These are phyloP conservation scores for Proliferodiscus dingleyae DNA, from an alignment of 2,329 filamentous ascomycete genomes.

Conservation along the genomic window DNA sequence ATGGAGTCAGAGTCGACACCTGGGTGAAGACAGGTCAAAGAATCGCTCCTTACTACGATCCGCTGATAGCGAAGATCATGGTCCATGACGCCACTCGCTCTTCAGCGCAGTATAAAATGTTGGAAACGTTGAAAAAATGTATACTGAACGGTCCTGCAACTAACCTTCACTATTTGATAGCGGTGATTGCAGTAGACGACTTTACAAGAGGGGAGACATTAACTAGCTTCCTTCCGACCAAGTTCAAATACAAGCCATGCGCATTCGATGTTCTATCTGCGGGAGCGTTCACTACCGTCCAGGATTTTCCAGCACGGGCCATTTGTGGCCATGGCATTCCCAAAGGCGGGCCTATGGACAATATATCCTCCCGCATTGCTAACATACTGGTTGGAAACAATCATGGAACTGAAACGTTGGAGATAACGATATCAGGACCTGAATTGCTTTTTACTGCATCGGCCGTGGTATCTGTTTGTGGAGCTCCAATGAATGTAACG, in stretches of 20 bases:
- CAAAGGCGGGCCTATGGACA: conserved; percentile 39
- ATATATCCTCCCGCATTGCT: conserved; percentile 35
- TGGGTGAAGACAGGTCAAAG: conserved; percentile 66
- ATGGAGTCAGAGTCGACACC: conserved; percentile 55
- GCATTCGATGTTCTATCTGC: conserved; percentile 36
- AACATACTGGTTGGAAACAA: conserved; percentile 57
- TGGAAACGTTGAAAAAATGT: conserved; percentile 52
- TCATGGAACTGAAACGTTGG: conserved; percentile 46
- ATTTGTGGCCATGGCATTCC: conserved; percentile 38
- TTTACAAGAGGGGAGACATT: conserved; percentile 32
- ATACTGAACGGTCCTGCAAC: conserved; percentile 50
- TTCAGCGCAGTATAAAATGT: conserved; percentile 59
- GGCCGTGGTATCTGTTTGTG: conserved; percentile 52
- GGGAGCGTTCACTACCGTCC: conserved; percentile 35
- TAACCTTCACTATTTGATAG: conserved; percentile 49
- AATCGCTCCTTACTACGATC: conserved; percentile 70
- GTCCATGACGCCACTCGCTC: conserved; percentile 55
- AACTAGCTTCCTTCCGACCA: conserved; percentile 34
- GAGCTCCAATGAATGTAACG: conserved; percentile 46
- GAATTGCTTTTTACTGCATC: conserved; percentile 50
- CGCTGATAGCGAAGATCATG: conserved; percentile 69
- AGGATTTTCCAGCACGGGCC: conserved; percentile 38
- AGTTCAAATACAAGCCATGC: conserved; percentile 26
- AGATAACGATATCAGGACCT: conserved; percentile 57
- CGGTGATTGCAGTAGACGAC: conserved; percentile 37